phyloP scores from a whole-genome alignment of 495 filamentous ascomycete species.

The Neurospora sublineolata region DNA sequence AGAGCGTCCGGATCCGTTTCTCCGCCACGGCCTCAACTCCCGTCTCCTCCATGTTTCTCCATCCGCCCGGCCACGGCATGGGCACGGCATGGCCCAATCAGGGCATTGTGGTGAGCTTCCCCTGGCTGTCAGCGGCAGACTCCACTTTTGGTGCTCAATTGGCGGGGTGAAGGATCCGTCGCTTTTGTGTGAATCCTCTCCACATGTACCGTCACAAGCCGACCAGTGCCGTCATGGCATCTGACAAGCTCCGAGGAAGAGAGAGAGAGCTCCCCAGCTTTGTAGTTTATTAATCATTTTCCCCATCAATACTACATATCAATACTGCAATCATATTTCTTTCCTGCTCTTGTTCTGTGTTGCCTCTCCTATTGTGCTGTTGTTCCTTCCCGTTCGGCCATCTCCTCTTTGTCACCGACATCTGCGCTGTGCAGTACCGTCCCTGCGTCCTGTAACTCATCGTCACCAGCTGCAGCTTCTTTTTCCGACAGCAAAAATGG shows the following conservation, averaged over 20 bases:
- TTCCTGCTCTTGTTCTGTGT: neutral
- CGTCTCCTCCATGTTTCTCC: neutral
- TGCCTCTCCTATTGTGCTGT: neutral
- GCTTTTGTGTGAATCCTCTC: slow-evolving; percentile 1
- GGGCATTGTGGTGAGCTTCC: neutral
- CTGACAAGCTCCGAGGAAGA: neutral
- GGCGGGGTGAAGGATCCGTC: slow-evolving; percentile 1
- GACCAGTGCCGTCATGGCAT: slow-evolving; percentile 15
- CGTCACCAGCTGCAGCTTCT: neutral
- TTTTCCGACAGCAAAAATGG: neutral
- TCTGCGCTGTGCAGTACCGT: neutral
- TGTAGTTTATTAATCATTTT: neutral
- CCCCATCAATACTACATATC: neutral
- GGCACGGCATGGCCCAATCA: neutral
- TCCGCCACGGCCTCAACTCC: neutral
- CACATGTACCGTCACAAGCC: slow-evolving; percentile 25
- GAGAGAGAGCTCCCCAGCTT: neutral
- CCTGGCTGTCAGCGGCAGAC: neutral
- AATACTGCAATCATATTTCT: too few species aligned
- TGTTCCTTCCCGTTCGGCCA: neutral
- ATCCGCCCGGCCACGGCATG: neutral
- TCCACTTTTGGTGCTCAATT: slow-evolving; percentile 1
- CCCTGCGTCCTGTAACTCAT: neutral
- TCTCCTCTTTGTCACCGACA: neutral
- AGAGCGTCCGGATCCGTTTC: neutral